Conservation (phyloP, 169 alveolate genomes). For the Plasmodium yoelii region DNA sequence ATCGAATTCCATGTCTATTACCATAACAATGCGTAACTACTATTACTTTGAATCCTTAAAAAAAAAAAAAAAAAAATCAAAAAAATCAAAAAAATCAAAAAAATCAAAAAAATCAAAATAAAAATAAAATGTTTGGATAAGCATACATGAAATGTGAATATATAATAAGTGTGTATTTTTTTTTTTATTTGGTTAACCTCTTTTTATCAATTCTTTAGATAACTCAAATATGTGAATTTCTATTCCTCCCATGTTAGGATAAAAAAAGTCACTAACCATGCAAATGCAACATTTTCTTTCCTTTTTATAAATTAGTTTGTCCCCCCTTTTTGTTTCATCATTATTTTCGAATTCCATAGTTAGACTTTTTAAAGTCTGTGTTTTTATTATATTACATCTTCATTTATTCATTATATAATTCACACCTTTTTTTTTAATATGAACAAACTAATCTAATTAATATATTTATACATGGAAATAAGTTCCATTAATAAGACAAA, state of each 20-base stretch:
- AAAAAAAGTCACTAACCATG: slow-evolving; percentile 92
- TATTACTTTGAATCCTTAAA: slow-evolving; percentile 96
- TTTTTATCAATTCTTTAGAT: slow-evolving; percentile 92
- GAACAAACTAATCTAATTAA: too few species aligned
- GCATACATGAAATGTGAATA: neutral
- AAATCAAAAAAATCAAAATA: too few species aligned
- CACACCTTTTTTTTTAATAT: too few species aligned
- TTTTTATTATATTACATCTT: too few species aligned
- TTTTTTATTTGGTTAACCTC: slow-evolving; percentile 78
- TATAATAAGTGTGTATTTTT: neutral
- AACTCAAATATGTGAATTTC: slow-evolving; percentile 98
- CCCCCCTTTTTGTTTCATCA: neutral
- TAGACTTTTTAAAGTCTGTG: too few species aligned
- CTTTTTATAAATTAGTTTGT: slow-evolving; percentile 17
- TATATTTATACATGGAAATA: neutral
- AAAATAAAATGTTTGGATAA: neutral
- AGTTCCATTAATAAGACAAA: neutral
- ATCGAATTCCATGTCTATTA: slow-evolving; percentile 96
- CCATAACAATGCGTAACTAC: slow-evolving; percentile 95
- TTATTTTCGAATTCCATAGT: neutral
- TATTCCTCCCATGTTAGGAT: slow-evolving; percentile 98
- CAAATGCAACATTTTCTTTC: slow-evolving; percentile 74
- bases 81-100: too few species aligned
- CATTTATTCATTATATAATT: too few species aligned
- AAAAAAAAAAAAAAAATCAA: neutral